Percentiles rank a stretch among this genome's conserved stretches.
Evolutionary conservation across 2,329 filamentous ascomycete species (phyloP).

Genomic region (Aspergillus japonicus): DNA sequence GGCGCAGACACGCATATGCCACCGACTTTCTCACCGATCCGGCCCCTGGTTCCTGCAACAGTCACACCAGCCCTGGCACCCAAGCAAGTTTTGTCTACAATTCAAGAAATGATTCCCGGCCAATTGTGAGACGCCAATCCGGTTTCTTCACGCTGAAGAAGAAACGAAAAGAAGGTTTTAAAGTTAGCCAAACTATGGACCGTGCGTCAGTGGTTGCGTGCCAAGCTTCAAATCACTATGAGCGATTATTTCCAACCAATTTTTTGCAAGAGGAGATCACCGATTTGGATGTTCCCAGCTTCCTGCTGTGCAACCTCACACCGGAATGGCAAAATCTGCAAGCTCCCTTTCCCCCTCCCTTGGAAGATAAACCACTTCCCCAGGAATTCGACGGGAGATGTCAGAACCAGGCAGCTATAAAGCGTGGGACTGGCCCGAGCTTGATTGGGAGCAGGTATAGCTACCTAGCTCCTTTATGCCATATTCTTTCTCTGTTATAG

Average conservation of each 20-base stretch:
- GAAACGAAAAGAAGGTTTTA: neutral
- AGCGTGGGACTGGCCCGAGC: neutral
- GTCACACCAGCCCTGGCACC: neutral
- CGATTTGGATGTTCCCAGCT: neutral
- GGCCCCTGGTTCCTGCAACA: neutral
- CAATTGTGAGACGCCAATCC: neutral
- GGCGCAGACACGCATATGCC: neutral
- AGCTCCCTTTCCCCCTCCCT: neutral
- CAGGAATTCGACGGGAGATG: neutral
- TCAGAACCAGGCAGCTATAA: neutral
- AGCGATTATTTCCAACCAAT: slow-evolving; percentile 5
- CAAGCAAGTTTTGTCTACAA: neutral
- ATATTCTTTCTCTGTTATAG: neutral
- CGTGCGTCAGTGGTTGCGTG: slow-evolving; percentile 8
- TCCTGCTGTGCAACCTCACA: neutral
- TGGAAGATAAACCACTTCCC: neutral
- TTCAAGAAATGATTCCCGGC: neutral
- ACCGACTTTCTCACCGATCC: neutral
- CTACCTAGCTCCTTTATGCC: too few relatives aligned
- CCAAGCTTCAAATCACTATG: slow-evolving; percentile 1
- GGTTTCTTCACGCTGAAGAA: neutral
- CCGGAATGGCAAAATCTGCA: neutral
- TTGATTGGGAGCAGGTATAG: neutral
- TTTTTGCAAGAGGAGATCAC: neutral
- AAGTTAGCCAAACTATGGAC: slow-evolving; percentile 5